Evolutionary conservation across 495 filamentous ascomycete species (phyloP).

Genomic region (Stereocaulon alpinum): DNA sequence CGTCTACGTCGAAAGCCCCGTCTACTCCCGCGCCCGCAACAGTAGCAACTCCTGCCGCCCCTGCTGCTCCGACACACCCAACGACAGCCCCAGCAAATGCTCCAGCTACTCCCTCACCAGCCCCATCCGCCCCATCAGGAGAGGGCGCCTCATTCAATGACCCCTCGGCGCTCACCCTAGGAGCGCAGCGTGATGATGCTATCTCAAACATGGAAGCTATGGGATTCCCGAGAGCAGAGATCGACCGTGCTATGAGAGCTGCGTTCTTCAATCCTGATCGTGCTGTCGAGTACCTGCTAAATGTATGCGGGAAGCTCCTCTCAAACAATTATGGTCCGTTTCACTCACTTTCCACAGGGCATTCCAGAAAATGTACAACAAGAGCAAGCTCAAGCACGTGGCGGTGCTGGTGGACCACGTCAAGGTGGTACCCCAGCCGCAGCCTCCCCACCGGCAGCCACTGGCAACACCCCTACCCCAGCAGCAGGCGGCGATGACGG

Average conservation of each 20-base stretch:
- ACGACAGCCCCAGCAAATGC: conserved; percentile 36
- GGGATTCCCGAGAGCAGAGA: conserved; percentile 80
- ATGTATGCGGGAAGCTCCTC: conserved; percentile 41
- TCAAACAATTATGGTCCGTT: neutral
- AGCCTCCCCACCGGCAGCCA: conserved; percentile 25
- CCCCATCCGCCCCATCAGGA: conserved; percentile 33
- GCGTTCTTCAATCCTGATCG: conserved; percentile 95
- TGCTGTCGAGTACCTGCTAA: conserved; percentile 91
- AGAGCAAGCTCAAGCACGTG: conserved; percentile 47
- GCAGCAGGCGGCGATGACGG: conserved; percentile 40
- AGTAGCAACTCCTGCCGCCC: conserved; percentile 47
- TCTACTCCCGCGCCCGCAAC: conserved; percentile 61
- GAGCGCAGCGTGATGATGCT: conserved; percentile 68
- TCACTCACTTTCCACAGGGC: conserved; percentile 45
- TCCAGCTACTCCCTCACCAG: conserved; percentile 59
- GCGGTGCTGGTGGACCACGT: conserved; percentile 22
- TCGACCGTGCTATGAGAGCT: conserved; percentile 87
- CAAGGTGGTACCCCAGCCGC: conserved; percentile 30
- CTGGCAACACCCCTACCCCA: conserved; percentile 20
- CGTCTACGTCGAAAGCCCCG: conserved; percentile 46
- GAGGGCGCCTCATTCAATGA: conserved; percentile 50
- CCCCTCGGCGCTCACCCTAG: conserved; percentile 74
- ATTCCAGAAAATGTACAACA: conserved; percentile 77
- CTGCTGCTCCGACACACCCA: conserved; percentile 42
- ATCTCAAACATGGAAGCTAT: conserved; percentile 94